Conservation (phyloP, 2,329 filamentous ascomycete genomes). For the Exophiala dermatitidis region DNA sequence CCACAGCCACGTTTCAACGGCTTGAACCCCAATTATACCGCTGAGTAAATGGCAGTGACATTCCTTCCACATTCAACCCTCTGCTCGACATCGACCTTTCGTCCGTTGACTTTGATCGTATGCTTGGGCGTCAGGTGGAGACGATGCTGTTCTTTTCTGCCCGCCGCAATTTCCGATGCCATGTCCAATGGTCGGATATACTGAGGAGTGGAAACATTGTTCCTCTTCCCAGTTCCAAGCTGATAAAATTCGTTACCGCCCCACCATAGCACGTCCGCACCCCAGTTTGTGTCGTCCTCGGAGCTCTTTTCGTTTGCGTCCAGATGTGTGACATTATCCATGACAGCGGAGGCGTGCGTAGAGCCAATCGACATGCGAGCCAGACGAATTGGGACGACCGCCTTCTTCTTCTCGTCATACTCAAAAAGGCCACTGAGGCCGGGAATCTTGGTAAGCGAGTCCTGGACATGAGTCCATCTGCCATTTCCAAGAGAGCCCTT, state of each 20-base stretch:
- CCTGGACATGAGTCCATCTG: slow-evolving; percentile 80
- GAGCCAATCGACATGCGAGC: slow-evolving; percentile 65
- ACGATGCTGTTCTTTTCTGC: slow-evolving; percentile 61
- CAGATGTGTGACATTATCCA: slow-evolving; percentile 71
- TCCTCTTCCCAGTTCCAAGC: slow-evolving; percentile 82
- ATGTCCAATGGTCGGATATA: slow-evolving; percentile 73
- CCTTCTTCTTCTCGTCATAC: slow-evolving; percentile 67
- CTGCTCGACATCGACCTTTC: slow-evolving; percentile 73
- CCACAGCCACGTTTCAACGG: too few relatives aligned
- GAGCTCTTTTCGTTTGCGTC: slow-evolving; percentile 45
- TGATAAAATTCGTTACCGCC: slow-evolving; percentile 93
- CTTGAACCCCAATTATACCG: slow-evolving; percentile 33
- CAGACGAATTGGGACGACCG: slow-evolving; percentile 69
- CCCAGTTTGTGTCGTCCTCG: slow-evolving; percentile 74
- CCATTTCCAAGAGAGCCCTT: slow-evolving; percentile 76
- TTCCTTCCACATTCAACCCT: slow-evolving; percentile 77
- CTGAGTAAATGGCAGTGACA: slow-evolving; percentile 77
- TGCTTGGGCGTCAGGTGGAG: slow-evolving; percentile 74
- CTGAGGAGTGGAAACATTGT: slow-evolving; percentile 65
- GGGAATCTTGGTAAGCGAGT: slow-evolving; percentile 71
- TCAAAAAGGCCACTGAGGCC: slow-evolving; percentile 75
- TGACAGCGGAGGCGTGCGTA: slow-evolving; percentile 73
- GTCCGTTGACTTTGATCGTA: slow-evolving; percentile 61
- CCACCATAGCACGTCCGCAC: slow-evolving; percentile 85
- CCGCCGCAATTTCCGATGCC: slow-evolving; percentile 54